A percentile compares a stretch with the other conserved stretches of the same genome.
phyloP scores from a whole-genome alignment of 306 rosid genomes.

The Rubus parviflorus region DNA sequence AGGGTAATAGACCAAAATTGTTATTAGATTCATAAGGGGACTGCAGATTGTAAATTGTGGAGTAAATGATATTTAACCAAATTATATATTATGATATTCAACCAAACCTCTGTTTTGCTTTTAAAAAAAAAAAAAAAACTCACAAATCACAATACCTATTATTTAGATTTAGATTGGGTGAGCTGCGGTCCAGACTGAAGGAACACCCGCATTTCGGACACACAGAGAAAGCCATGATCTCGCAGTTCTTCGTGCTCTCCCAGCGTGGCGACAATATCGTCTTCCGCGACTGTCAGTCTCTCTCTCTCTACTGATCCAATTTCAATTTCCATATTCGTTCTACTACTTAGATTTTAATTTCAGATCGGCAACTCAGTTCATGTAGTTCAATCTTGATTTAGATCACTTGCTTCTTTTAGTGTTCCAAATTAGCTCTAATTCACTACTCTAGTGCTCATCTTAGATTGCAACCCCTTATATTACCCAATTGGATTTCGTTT shows the following conservation, averaged over 20 bases:
- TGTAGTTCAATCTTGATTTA: neutral
- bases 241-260: slow-evolving; percentile 50
- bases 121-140: no score
- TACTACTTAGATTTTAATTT: neutral
- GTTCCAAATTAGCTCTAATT: neutral
- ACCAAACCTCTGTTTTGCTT: no score
- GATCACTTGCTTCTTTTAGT: neutral
- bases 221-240: slow-evolving; percentile 33
- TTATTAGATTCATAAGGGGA: no score
- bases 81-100: no score
- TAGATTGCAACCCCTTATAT: neutral
- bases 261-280: slow-evolving; percentile 58
- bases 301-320: neutral
- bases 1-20: no score
- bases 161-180: no score
- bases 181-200: no score
- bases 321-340: neutral
- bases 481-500: neutral
- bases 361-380: neutral
- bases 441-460: neutral
- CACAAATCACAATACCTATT: no score
- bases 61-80: no score
- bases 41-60: no score
- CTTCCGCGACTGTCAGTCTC: slow-evolving; percentile 50
- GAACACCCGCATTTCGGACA: slow-evolving; percentile 1